Conservation (phyloP, 2,329 filamentous ascomycete genomes). For the Fusarium tjaetaba region DNA sequence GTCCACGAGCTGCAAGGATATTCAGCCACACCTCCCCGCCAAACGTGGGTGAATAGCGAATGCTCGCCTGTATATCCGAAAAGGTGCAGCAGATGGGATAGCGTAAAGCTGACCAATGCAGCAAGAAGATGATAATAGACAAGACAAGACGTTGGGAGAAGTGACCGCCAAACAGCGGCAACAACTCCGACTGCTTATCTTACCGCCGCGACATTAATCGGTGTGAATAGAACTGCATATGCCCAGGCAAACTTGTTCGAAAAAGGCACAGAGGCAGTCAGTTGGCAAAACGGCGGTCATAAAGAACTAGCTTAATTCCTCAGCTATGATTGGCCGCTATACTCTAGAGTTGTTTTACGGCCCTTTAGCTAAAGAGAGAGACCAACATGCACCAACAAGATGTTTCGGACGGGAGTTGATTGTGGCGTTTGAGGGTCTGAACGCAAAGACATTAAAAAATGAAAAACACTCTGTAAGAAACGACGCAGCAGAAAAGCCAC, state of each 20-base stretch:
- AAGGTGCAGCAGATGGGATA: background rate
- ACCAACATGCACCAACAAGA: slow-evolving; percentile 4
- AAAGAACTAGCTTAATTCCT: background rate
- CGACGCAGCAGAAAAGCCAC: slow-evolving; percentile 4
- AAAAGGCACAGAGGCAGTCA: background rate
- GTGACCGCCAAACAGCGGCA: background rate
- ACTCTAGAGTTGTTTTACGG: slow-evolving; percentile 2
- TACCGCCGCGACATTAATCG: slow-evolving; percentile 1
- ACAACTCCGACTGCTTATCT: background rate
- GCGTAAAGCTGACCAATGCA: slow-evolving; percentile 4
- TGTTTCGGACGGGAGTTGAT: slow-evolving; percentile 11
- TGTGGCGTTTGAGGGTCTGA: slow-evolving; percentile 26
- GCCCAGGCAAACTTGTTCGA: slow-evolving; percentile 1
- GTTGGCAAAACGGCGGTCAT: slow-evolving; percentile 2
- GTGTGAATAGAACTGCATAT: slow-evolving; percentile 14
- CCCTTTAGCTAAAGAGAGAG: slow-evolving; percentile 4
- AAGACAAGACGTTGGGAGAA: background rate
- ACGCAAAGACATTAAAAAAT: slow-evolving; percentile 3
- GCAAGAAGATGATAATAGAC: background rate
- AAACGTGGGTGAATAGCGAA: slow-evolving; percentile 9
- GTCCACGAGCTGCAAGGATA: slow-evolving; percentile 21
- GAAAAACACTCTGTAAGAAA: slow-evolving; percentile 1
- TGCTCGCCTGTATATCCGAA: slow-evolving; percentile 12
- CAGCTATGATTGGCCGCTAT: background rate
- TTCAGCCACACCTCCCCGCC: slow-evolving; percentile 10